phyloP scores from a whole-genome alignment of 2,329 filamentous ascomycete genomes.

The Elsinoe necatrix region DNA sequence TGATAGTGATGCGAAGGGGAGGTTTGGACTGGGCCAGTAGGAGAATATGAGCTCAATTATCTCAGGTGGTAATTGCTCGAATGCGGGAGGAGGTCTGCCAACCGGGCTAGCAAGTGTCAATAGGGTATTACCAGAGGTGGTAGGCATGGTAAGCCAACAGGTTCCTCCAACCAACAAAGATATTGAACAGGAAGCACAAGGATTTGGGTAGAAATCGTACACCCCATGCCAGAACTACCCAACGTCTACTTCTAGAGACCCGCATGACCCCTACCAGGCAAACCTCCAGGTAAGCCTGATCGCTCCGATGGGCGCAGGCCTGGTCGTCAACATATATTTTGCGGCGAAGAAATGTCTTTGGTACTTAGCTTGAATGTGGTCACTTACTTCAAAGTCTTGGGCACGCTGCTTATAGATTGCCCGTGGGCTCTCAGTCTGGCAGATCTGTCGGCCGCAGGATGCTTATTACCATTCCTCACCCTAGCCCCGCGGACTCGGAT shows the following conservation, averaged over 20 bases:
- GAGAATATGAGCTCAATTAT: constrained; percentile 30
- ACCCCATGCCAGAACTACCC: too few species aligned
- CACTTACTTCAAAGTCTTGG: not conserved
- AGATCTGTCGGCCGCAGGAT: not conserved
- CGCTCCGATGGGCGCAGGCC: too few species aligned
- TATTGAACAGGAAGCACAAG: too few species aligned
- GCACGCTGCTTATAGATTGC: too few species aligned
- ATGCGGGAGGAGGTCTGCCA: constrained; percentile 16
- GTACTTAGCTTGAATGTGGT: not conserved
- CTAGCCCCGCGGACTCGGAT: constrained; percentile 28
- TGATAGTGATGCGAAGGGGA: constrained; percentile 26
- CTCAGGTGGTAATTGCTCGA: constrained; percentile 30
- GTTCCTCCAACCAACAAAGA: too few species aligned
- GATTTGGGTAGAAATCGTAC: too few species aligned
- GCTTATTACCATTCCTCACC: constrained; percentile 1
- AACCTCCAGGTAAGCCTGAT: too few species aligned
- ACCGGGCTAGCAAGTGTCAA: not conserved
- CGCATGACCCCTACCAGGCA: too few species aligned
- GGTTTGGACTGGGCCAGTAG: constrained; percentile 25
- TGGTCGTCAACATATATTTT: too few species aligned
- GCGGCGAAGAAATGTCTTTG: not conserved
- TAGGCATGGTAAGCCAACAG: too few species aligned
- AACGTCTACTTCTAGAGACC: too few species aligned
- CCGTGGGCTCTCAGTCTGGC: not conserved
- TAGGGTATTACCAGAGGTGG: not conserved